These are phyloP conservation scores for Prunus campanulata DNA, from an alignment of 306 rosid genomes.

Conservation along the genomic window DNA sequence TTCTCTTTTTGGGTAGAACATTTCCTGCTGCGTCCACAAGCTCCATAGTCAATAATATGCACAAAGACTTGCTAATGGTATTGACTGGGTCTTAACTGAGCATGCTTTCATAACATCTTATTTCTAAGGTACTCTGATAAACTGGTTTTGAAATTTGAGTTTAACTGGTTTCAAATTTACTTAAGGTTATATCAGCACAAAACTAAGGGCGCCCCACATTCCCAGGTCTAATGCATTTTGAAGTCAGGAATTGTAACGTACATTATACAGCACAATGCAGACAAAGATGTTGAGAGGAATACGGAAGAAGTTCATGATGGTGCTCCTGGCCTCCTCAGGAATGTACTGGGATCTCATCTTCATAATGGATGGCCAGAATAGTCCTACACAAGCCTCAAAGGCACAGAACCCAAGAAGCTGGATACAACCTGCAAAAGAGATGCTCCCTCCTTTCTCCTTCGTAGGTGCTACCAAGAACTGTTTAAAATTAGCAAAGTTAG, in stretches of 20 bases:
- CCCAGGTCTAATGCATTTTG: background rate
- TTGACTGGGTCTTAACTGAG: background rate
- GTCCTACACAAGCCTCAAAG: slow-evolving; percentile 90
- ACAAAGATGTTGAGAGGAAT: slow-evolving; percentile 97
- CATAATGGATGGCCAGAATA: slow-evolving; percentile 99
- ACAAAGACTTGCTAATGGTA: too few relatives aligned
- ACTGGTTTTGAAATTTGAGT: background rate
- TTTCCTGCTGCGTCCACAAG: too few relatives aligned
- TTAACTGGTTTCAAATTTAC: background rate
- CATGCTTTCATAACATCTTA: background rate
- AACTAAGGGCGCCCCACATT: background rate
- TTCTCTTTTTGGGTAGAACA: too few relatives aligned
- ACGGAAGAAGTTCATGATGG: slow-evolving; percentile 99
- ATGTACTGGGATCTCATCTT: slow-evolving; percentile 99
- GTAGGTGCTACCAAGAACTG: slow-evolving; percentile 83
- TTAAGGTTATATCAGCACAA: background rate
- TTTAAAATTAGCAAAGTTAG: slow-evolving; percentile 36
- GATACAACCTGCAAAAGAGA: slow-evolving; percentile 64
- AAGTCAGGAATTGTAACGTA: slow-evolving; percentile 33
- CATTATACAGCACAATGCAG: slow-evolving; percentile 96
- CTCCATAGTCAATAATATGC: too few relatives aligned
- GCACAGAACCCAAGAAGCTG: slow-evolving; percentile 93
- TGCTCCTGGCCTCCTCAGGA: slow-evolving; percentile 99
- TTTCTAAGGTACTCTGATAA: background rate
- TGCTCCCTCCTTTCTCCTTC: slow-evolving; percentile 66